Conservation (phyloP, 441 rosid genomes). For the Codiaeum variegatum region DNA sequence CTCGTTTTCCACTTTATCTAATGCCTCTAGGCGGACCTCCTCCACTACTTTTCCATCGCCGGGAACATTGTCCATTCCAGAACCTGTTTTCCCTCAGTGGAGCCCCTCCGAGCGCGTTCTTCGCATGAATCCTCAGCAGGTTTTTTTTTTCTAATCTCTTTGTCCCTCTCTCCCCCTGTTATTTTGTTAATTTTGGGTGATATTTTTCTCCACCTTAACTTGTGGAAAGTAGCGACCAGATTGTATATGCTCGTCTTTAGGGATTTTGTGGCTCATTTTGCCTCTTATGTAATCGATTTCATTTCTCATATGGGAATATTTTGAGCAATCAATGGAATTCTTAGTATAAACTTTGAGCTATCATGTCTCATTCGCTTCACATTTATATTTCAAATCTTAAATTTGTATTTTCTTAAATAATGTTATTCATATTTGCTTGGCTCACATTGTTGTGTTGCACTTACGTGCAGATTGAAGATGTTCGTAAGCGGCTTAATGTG, state of each 20-base stretch:
- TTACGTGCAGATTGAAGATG: constrained; percentile 30
- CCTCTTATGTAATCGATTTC: not conserved
- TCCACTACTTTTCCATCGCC: constrained; percentile 10
- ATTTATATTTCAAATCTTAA: not conserved
- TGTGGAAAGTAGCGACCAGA: not conserved
- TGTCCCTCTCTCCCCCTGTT: not conserved
- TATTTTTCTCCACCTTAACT: not conserved
- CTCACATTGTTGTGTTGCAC: not conserved
- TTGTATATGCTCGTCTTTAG: not conserved
- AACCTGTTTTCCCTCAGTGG: constrained; percentile 31
- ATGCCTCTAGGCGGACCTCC: constrained; percentile 16
- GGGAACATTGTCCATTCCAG: constrained; percentile 22
- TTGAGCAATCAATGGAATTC: not conserved
- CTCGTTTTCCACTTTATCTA: not conserved
- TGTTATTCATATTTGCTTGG: not conserved
- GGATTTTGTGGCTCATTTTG: not conserved
- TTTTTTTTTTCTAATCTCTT: not conserved
- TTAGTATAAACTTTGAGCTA: not conserved
- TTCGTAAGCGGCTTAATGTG: constrained; percentile 31
- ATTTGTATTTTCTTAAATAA: not conserved
- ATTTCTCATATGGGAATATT: not conserved
- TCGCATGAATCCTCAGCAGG: constrained; percentile 32
- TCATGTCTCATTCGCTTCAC: not conserved
- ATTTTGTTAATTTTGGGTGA: not conserved
- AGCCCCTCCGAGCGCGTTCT: constrained; percentile 40